A percentile compares a stretch with the other conserved stretches of the same genome.
These are phyloP conservation scores for Paraphoma sp. DNA, from an alignment of 2,329 filamentous ascomycete genomes.

Conservation along the genomic window DNA sequence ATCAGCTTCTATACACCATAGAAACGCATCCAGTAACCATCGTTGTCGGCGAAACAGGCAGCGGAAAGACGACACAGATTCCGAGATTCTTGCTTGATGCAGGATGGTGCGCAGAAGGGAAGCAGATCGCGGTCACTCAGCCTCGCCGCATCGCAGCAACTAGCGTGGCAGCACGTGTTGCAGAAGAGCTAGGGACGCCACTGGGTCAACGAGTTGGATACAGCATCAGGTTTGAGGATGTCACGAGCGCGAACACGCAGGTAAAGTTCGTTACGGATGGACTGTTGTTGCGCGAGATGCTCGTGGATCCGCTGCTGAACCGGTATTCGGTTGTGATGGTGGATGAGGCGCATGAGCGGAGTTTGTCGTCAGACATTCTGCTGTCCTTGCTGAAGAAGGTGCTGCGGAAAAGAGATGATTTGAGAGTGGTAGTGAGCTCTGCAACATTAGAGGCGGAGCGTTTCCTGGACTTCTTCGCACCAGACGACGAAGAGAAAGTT, in stretches of 20 bases:
- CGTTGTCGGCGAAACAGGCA: conserved; percentile 91
- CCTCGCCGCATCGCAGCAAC: conserved; percentile 21
- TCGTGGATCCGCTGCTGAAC: conserved; percentile 89
- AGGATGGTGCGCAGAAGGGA: conserved; percentile 87
- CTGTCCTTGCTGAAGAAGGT: conserved; percentile 94
- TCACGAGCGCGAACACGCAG: conserved; percentile 80
- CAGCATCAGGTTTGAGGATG: conserved; percentile 90
- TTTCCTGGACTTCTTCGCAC: conserved; percentile 79
- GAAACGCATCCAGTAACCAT: conserved; percentile 86
- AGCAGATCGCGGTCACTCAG: conserved; percentile 86
- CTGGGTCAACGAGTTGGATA: conserved; percentile 88
- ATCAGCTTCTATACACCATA: conserved; percentile 82
- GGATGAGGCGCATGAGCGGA: conserved; percentile 94
- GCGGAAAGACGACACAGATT: conserved; percentile 84
- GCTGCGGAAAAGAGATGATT: conserved; percentile 75
- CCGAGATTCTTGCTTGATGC: conserved; percentile 88
- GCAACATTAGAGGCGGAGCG: conserved; percentile 90
- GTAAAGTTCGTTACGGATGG: conserved; percentile 98
- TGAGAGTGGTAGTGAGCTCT: conserved; percentile 90
- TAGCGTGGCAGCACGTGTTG: conserved; percentile 59
- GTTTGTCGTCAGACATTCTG: conserved; percentile 88
- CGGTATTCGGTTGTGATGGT: conserved; percentile 97
- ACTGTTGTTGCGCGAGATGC: conserved; percentile 85
- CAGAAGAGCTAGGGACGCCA: conserved; percentile 85
- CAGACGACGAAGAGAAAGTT: conserved; percentile 49